Evolutionary conservation across 2,329 filamentous ascomycete species (phyloP), one percentile per base, ranked within the genome.

Genomic region (Xylaria multiplex): DNA sequence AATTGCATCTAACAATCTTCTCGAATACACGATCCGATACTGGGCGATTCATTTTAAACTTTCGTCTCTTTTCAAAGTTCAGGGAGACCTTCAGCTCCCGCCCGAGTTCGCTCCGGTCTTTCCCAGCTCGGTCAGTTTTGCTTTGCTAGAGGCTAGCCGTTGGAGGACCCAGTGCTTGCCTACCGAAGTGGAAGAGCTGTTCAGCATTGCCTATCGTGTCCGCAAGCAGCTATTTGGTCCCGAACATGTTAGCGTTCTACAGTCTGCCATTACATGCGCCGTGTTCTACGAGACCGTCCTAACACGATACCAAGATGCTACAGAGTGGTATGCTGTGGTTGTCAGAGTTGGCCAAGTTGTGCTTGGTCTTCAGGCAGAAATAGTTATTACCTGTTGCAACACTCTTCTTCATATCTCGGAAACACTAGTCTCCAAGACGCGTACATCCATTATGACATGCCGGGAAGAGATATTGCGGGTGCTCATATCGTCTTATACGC

Each of bases 1-100:
- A 52, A 52, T 69, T 27, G 60, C 64, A 3, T 66, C 64, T 13
- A 40, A 59, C 22, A 49, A 56, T 35, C 59, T 69, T 2, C 64
- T 69, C 16, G 67, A 69, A 57, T 69, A 69, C 48, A 54, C 67
- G 2, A 49, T 69, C 42, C 60, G 67, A 40, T 69, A 69, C 58
- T 69, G 67, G 67, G 53, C 57, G 5, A 42, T 57, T 35, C 67
- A 69, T 48, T 69, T 69, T 49, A 69, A 64, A 58, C 53, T 69
- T 42, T 69, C 67, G n/a, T 69, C 67, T 8, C 37, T 69, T 2
- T 69, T 56, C 60, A 69, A 67, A 43, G 43, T 52, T 7, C 67
- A 69, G 57, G 64, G 64, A 8, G 64, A 67, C 22, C 56, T 69
- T 5, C 60, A 55, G n/a, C 59, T 69, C 14, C 64, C 67, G 2